Evolutionary conservation across 306 rosid genomes (phyloP).

Genomic region (Oxytropis ochrocephala): DNA sequence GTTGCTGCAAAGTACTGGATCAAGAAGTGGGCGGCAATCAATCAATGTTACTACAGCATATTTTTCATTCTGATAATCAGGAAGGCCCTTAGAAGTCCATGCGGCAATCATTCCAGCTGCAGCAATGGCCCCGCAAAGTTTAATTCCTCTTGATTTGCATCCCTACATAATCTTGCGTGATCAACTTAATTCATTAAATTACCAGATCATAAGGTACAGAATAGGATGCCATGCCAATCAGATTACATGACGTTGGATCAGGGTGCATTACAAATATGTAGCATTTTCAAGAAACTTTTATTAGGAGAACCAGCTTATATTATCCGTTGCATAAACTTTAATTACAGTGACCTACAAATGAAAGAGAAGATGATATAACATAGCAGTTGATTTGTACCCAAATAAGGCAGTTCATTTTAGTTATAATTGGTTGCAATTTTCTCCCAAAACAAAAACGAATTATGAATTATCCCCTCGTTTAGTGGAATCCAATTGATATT

Average conservation of each 20-base stretch:
- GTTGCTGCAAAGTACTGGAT: constrained; percentile 55
- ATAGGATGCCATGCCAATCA: neutral
- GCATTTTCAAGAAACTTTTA: neutral
- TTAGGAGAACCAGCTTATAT: neutral
- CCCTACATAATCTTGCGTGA: constrained; percentile 44
- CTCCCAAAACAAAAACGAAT: neutral
- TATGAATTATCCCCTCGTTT: neutral
- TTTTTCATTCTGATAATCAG: constrained; percentile 56
- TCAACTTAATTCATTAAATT: constrained; percentile 2
- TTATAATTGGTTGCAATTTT: constrained; percentile 5
- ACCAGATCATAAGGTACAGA: neutral
- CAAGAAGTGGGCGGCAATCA: constrained; percentile 78
- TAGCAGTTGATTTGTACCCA: neutral
- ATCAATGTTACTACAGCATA: constrained; percentile 73
- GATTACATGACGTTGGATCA: neutral
- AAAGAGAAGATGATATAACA: neutral
- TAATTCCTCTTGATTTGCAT: constrained; percentile 73
- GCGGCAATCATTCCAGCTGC: constrained; percentile 79
- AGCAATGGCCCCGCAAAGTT: constrained; percentile 64
- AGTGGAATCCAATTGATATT: neutral
- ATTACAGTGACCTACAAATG: neutral
- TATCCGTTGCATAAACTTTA: neutral
- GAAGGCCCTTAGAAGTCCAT: constrained; percentile 47
- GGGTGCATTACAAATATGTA: neutral
- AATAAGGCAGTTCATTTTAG: neutral